A percentile compares a stretch with the other conserved stretches of the same genome.
Conservation (phyloP, 1,139 yeast species). For the Saccharomycopsis crataegensis region DNA sequence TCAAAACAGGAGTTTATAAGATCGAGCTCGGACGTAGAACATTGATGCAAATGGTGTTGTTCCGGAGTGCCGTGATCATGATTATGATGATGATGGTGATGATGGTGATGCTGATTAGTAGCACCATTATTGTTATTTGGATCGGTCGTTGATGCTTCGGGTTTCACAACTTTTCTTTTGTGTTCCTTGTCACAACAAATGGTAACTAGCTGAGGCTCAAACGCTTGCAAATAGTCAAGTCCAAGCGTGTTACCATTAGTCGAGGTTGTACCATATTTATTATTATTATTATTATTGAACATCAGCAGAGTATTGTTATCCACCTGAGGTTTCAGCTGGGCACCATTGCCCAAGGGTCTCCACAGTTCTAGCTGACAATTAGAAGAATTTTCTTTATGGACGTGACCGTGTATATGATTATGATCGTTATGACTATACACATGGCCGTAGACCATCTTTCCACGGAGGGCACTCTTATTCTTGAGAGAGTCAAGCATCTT, state of each 20-base stretch:
- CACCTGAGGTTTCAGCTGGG: not conserved
- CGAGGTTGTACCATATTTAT: not conserved
- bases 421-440: slow-evolving; percentile 58
- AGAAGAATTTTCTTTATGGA: slow-evolving; percentile 41
- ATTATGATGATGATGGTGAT: slow-evolving; percentile 9
- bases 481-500: slow-evolving; percentile 17
- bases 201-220: slow-evolving; percentile 17
- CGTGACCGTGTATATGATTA: slow-evolving; percentile 64
- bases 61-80: slow-evolving; percentile 8
- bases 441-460: slow-evolving; percentile 62
- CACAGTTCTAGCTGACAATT: slow-evolving; percentile 17
- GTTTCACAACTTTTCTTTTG: not conserved
- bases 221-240: slow-evolving; percentile 3
- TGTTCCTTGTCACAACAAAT: slow-evolving; percentile 20
- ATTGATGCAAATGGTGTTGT: slow-evolving; percentile 20
- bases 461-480: slow-evolving; percentile 16
- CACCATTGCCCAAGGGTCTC: not conserved
- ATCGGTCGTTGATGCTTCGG: not conserved
- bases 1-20: slow-evolving; percentile 20
- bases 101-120: slow-evolving; percentile 4
- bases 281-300: slow-evolving; percentile 3
- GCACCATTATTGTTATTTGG: slow-evolving; percentile 2
- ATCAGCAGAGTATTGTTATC: not conserved
- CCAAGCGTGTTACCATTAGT: not conserved
- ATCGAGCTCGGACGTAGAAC: slow-evolving; percentile 11